Evolutionary conservation across 192 early-diverging fungal species (phyloP), one percentile per base, ranked within the genome.

Genomic region (Pecoramyces ruminantium): DNA sequence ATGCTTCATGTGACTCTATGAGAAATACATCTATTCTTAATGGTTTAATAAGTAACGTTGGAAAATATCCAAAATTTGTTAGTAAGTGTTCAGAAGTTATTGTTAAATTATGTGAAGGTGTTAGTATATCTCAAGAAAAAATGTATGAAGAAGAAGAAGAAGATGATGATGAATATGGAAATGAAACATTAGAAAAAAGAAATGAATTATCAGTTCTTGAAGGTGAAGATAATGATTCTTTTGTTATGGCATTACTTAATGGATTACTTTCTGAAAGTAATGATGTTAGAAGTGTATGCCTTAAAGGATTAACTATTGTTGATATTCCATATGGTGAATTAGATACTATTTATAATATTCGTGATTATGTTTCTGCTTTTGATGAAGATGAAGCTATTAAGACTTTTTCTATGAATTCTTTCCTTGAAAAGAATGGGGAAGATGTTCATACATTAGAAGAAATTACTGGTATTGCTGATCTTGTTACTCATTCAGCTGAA

Each of bases 241-340:
- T 95, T 78, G 87, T 89, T 25, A 84, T 84, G 29, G 86, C 88
- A 28, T 83, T 95, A 17, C 83, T 95, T 6, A 81, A 86, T 21
- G 93, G 92, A 21, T 81, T 94, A 40, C 83, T 93, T n/a, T 90
- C 87, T 78, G 82, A 86, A 11, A 93, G 95, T 82, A 80, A 88
- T 0, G 84, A 89, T 80, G 92, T 95, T 78, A 88, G 95, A 13
- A 86, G 91, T 78, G 87, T 90, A 27, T 90, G 89, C 30, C 82
- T 95, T 16, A 82, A 88, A 29, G 92, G 88, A 6, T 83, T 67
- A n/a, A 67, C 51, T 27, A 67, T 67, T 67, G 51, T 67, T 67
- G 51, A 67, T 67, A 67, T 67, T n/a, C 51, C 51, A n/a, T 67
- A 67, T 67, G 51, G 51, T 11, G 51, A 67, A 67, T 67, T 67